Evolutionary conservation across 2,329 filamentous ascomycete genomes (phyloP), one percentile per base, ranked within the genome.

Genomic region (Aureobasidium sp.): DNA sequence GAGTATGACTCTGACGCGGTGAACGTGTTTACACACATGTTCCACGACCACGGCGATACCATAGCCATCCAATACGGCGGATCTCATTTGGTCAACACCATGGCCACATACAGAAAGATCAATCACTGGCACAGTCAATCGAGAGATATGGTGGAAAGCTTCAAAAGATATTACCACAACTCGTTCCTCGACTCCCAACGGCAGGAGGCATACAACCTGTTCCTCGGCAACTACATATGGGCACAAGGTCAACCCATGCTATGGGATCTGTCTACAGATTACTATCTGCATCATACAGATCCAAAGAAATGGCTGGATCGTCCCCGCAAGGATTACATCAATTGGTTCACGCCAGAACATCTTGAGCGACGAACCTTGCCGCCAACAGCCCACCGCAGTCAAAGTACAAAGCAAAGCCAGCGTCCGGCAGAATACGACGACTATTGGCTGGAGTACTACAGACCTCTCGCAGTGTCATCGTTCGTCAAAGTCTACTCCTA

Each of bases 111-210:
- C 73, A 89, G 94, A 62, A 97, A 97, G 76, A 96, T 97, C 73
- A 97, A 97, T 67, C 93, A 97, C 73, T 99, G 94, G 94, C 96
- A 91, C 29, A 96, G 91, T 68, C 91, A 96, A 73, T 97, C 93
- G 2, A 84, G 94, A 67, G 94, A 99, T 73, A 97, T 99, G 93
- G 92, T 99, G 27, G 94, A 99, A 76, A 96, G 91, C 73, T 97
- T 99, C 79, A 99, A 97, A 74, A 85, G 94, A 32, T 99, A 97
- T 74, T 99, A 99, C 75, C 96, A 97, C 76, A 99, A 99, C 71
- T 96, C 93, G 0, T 99, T 99, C 72, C 83, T 99, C 8, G 94
- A 99, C 73, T 92, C 89, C n/a, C 94, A 99, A 72, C 86, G 94
- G 36, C 94, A 99, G 75, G 94, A 99, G 75, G 94, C 94, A 0